Evolutionary conservation across 176 grass and related monocot species (phyloP).

Genomic region (Triticum urartu): DNA sequence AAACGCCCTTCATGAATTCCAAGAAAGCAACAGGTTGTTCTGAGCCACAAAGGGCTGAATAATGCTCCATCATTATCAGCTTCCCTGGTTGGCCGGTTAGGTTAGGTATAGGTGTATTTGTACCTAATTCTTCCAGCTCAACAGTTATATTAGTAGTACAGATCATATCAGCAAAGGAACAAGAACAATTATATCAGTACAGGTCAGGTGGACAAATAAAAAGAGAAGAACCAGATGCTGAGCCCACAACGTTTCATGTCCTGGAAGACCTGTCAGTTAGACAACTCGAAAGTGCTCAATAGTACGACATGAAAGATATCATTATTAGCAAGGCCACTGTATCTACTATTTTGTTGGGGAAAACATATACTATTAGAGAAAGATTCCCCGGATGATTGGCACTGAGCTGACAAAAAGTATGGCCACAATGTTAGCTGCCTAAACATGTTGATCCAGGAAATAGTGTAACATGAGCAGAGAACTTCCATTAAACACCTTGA

Average conservation of each 20-base stretch:
- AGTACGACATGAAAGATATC: conserved; percentile 6
- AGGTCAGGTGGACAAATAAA: conserved; percentile 32
- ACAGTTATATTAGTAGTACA: conserved; percentile 35
- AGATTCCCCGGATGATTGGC: conserved; percentile 26
- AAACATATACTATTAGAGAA: not conserved
- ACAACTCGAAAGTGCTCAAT: conserved; percentile 15
- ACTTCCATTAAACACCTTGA: conserved; percentile 21
- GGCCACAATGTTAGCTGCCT: not conserved
- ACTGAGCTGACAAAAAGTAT: conserved; percentile 6
- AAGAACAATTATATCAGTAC: conserved; percentile 48
- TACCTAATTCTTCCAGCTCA: conserved; percentile 60
- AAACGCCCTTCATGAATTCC: conserved; percentile 29
- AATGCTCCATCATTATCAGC: conserved; percentile 32
- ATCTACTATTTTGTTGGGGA: not conserved
- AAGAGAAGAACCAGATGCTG: conserved; percentile 42
- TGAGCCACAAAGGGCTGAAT: conserved; percentile 25
- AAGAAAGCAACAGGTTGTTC: conserved; percentile 60
- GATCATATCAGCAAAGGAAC: conserved; percentile 42
- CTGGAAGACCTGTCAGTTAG: not conserved
- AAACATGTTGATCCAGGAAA: conserved; percentile 26
- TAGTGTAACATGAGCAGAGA: conserved; percentile 3
- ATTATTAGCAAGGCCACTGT: conserved; percentile 1
- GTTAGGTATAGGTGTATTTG: conserved; percentile 40
- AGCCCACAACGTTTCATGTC: conserved; percentile 29
- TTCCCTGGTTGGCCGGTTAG: conserved; percentile 27